Evolutionary conservation across 2,329 filamentous ascomycete species (phyloP), one percentile per base, ranked within the genome.

Genomic region (Orbilia javanica): DNA sequence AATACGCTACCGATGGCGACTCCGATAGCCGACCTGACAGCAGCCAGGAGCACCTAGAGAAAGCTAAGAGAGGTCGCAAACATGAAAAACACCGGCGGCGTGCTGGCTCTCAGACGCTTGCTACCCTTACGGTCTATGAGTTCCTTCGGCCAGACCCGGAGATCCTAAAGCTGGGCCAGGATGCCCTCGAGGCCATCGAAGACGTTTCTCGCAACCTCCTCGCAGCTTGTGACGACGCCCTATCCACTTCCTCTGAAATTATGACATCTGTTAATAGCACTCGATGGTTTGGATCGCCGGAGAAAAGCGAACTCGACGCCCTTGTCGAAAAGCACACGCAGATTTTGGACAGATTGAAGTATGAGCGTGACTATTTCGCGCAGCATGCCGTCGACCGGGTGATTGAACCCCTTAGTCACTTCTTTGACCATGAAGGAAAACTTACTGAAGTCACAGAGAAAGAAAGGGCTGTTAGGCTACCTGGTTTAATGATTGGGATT

Each of bases 401-500:
- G 2, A 79, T 87, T 0, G 80, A 84, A 7, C 83, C 81, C 0
- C 84, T 87, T 60, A 82, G 82, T 0, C 83, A 85, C 15, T 75
- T 86, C 0, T 87, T 87, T 66, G 85, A 86, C 34, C 82, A 84
- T 1, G 76, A 83, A n/a, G 86, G 85, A 22, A 73, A 79, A 29
- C 39, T 79, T 22, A 39, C 74, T 13, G 50, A 69, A 3, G n/a
- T 27, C 1, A 80, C 81, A 3, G 72, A 87, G 0, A 84, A 83
- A 18, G 20, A 81, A 0, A 71, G 82, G 0, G 80, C 81, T 2
- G 77, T 80, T 8, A 31, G 82, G 6, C 71, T 87, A 1, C 82
- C 83, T 0, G 85, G 84, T 0, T 83, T 88, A n/a, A 82, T 87
- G 1, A 78, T 86, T 2, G 84, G 84, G 13, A 86, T 88, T 85